phyloP scores from a whole-genome alignment of 495 filamentous ascomycete genomes.

The Staphylotrichum longicolle region DNA sequence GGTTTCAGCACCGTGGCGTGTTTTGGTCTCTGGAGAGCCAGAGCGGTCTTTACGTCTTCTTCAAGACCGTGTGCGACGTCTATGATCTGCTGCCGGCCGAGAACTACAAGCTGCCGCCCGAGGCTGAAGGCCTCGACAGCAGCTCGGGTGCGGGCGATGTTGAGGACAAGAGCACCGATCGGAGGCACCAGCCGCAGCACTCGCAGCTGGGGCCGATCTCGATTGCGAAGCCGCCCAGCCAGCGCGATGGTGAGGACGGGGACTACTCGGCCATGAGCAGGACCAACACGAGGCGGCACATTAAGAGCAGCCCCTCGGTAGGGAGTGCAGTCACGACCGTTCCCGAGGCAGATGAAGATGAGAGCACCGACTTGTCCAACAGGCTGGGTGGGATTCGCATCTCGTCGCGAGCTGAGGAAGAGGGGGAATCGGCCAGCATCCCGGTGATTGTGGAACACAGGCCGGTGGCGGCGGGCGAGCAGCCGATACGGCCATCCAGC shows the following conservation, averaged over 20 bases:
- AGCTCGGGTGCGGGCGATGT: constrained; percentile 23
- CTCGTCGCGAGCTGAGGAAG: constrained; percentile 35
- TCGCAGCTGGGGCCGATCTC: constrained; percentile 31
- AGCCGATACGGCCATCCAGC: constrained; percentile 29
- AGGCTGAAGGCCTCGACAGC: constrained; percentile 76
- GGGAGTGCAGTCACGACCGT: constrained; percentile 72
- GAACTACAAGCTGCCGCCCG: constrained; percentile 90
- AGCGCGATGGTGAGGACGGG: constrained; percentile 44
- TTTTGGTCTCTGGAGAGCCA: constrained; percentile 93
- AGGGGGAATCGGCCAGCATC: constrained; percentile 40
- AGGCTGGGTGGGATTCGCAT: constrained; percentile 43
- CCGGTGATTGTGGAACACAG: constrained; percentile 47
- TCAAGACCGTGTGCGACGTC: constrained; percentile 92
- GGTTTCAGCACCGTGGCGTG: constrained; percentile 94
- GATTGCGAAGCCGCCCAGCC: constrained; percentile 50
- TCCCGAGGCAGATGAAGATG: constrained; percentile 68
- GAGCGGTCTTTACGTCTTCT: constrained; percentile 87
- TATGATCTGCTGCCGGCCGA: constrained; percentile 87
- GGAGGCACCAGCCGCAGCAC: constrained; percentile 32
- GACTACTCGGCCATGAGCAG: constrained; percentile 41
- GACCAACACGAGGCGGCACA: constrained; percentile 71
- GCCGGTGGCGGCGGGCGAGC: constrained; percentile 14
- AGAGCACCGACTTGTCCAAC: constrained; percentile 41
- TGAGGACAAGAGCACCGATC: constrained; percentile 21
- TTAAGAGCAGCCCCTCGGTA: constrained; percentile 68